Percentiles rank a stretch among this genome's conserved stretches.
These are phyloP conservation scores for Shiraia bambusicola DNA, from an alignment of 2,329 filamentous ascomycete species.

Conservation along the genomic window DNA sequence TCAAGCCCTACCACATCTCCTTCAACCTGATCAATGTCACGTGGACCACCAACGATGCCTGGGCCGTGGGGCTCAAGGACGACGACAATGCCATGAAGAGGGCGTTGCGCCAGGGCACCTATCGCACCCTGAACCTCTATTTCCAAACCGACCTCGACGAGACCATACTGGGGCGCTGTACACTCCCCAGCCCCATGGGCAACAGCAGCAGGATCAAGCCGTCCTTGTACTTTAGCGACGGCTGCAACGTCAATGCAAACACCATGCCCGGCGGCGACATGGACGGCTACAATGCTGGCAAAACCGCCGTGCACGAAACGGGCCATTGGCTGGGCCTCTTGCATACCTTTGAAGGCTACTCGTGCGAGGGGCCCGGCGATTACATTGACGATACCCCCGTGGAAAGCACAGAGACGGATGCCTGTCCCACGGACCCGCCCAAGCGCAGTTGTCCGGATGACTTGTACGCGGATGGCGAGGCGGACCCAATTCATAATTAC, in stretches of 20 bases:
- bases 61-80: constrained; percentile 52
- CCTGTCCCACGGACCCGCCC: constrained; percentile 52
- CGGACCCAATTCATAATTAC: constrained; percentile 59
- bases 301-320: constrained; percentile 52
- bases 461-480: constrained; percentile 28
- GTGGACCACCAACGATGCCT: constrained; percentile 56
- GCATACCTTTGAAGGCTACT: constrained; percentile 51
- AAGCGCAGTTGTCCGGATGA: constrained; percentile 56
- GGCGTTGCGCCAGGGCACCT: constrained; percentile 55
- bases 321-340: constrained; percentile 53
- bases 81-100: constrained; percentile 56
- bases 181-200: constrained; percentile 47
- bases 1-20: constrained; percentile 53
- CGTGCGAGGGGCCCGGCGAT: constrained; percentile 49
- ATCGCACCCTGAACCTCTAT: constrained; percentile 60
- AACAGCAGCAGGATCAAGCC: constrained; percentile 43
- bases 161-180: constrained; percentile 57
- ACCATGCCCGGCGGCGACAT: constrained; percentile 57
- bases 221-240: constrained; percentile 53
- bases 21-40: constrained; percentile 54
- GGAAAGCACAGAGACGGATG: constrained; percentile 52
- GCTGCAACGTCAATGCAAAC: constrained; percentile 59
- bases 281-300: constrained; percentile 52
- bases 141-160: constrained; percentile 57
- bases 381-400: constrained; percentile 48